These are phyloP conservation scores for Poterioochromonas sp. DNA, from an alignment of 352 stramenopile species.

Conservation along the genomic window DNA sequence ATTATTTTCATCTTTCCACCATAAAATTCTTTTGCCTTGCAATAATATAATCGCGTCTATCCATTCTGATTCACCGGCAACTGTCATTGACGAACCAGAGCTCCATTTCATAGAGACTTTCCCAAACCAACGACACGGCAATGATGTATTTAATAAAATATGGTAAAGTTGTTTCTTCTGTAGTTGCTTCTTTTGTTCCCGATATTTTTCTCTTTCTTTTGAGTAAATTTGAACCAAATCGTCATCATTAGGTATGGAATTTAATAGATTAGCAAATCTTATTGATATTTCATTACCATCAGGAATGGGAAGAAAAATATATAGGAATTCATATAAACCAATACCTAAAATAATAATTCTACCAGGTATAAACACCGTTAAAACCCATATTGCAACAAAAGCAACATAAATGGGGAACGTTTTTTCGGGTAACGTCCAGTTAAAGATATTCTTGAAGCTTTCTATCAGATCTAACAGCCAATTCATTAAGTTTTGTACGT, in stretches of 20 bases:
- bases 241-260: conserved; percentile 30
- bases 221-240: neutral
- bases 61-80: neutral
- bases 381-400: conserved; percentile 1
- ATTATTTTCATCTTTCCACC: too few relatives aligned
- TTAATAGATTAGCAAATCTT: neutral
- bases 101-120: neutral
- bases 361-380: conserved; percentile 16
- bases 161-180: neutral
- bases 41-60: neutral
- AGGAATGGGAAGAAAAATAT: conserved; percentile 12
- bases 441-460: conserved; percentile 26
- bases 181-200: neutral
- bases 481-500: conserved; percentile 19
- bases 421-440: conserved; percentile 17
- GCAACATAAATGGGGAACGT: conserved; percentile 16
- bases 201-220: neutral
- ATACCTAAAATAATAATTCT: neutral
- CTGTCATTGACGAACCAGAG: neutral
- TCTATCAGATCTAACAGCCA: neutral
- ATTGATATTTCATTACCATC: neutral
- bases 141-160: neutral
- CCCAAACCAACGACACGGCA: conserved; percentile 4
- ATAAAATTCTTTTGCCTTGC: conserved; percentile 3
- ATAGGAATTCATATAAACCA: conserved; percentile 28